Conservation (phyloP, 73 alveolate species). For the Paramecium sexaurelia region DNA sequence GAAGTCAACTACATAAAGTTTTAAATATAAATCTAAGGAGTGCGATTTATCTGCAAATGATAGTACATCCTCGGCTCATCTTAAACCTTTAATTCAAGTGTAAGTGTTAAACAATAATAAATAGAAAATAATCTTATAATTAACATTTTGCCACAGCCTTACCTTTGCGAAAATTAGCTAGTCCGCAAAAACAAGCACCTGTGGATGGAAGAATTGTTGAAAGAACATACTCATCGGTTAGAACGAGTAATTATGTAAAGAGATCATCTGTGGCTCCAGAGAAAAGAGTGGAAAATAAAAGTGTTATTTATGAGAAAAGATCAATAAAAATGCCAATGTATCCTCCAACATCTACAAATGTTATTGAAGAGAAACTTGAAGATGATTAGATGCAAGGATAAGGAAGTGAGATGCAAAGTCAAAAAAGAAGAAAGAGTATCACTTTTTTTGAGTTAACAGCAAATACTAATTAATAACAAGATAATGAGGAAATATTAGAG, state of each 20-base stretch:
- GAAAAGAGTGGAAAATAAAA: constrained; percentile 20
- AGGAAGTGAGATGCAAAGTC: background rate
- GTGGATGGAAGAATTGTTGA: constrained; percentile 22
- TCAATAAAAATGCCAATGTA: background rate
- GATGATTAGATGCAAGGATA: constrained; percentile 42
- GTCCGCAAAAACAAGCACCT: constrained; percentile 33
- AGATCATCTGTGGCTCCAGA: constrained; percentile 56
- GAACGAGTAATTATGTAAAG: constrained; percentile 53
- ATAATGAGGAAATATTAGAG: background rate
- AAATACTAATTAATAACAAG: background rate
- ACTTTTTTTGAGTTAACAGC: constrained; percentile 36
- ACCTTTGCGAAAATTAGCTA: background rate
- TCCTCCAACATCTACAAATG: constrained; percentile 24
- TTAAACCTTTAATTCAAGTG: constrained; percentile 5
- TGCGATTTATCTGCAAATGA: constrained; percentile 40
- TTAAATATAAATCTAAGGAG: constrained; percentile 46
- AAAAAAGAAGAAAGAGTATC: constrained; percentile 43
- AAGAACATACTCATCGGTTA: constrained; percentile 42
- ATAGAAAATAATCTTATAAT: constrained; percentile 15
- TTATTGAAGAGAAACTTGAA: constrained; percentile 26
- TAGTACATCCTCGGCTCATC: constrained; percentile 12
- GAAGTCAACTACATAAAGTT: constrained; percentile 21
- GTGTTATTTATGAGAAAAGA: constrained; percentile 23
- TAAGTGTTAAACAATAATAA: background rate
- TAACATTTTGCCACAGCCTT: constrained; percentile 34